Evolutionary conservation across 2,329 filamentous ascomycete species (phyloP).

Genomic region (Fusarium anthophilum): DNA sequence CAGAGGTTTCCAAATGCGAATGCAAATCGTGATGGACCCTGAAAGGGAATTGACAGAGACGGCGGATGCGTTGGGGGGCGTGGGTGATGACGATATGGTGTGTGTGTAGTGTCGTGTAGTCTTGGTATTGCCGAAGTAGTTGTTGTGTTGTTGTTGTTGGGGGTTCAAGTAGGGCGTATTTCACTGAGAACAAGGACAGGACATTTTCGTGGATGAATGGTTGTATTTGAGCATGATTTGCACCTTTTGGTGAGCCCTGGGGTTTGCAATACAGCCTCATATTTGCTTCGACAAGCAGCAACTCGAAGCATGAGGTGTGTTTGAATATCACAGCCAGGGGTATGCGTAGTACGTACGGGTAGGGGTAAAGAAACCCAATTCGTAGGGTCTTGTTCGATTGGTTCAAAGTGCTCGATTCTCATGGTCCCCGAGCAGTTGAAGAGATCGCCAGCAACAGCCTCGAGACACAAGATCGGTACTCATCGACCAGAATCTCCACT

Average conservation of each 20-base stretch:
- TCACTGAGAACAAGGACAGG: background rate
- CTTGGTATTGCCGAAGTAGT: background rate
- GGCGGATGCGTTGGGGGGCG: slow-evolving; percentile 8
- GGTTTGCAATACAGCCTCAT: background rate
- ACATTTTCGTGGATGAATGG: background rate
- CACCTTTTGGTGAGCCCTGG: background rate
- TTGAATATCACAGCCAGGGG: background rate
- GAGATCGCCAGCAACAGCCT: slow-evolving; percentile 35
- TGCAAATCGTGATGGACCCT: slow-evolving; percentile 30
- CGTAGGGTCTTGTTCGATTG: slow-evolving; percentile 4
- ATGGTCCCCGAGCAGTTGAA: slow-evolving; percentile 20
- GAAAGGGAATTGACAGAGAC: slow-evolving; percentile 15
- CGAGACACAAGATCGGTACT: slow-evolving; percentile 34
- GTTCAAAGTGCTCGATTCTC: slow-evolving; percentile 21
- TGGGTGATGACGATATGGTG: background rate
- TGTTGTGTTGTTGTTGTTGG: background rate
- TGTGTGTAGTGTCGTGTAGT: slow-evolving; percentile 8
- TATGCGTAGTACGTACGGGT: slow-evolving; percentile 4
- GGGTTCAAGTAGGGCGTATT: background rate
- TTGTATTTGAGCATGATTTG: background rate
- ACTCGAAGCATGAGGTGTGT: background rate
- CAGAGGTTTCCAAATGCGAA: slow-evolving; percentile 14
- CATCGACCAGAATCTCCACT: slow-evolving; percentile 23
- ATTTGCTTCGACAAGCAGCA: background rate
- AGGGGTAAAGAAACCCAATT: background rate